phyloP scores from a whole-genome alignment of 495 filamentous ascomycete genomes.

The Annulohypoxylon stygium region DNA sequence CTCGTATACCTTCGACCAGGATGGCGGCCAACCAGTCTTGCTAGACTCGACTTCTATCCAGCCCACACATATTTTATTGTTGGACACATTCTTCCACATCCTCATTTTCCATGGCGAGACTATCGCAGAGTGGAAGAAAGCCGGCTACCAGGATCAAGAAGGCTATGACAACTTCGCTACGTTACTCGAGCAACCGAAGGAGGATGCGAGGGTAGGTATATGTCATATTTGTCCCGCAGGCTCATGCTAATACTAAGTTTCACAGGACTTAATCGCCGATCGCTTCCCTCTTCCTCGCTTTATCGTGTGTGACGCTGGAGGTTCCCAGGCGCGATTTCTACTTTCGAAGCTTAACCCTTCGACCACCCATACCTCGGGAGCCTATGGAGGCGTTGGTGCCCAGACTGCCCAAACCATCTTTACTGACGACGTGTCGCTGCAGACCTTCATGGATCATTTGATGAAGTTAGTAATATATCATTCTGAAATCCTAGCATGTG shows the following conservation, averaged over 20 bases:
- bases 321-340: constrained; percentile 97
- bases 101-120: constrained; percentile 99
- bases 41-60: constrained; percentile 97
- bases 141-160: constrained; percentile 97
- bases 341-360: constrained; percentile 98
- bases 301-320: constrained; percentile 98
- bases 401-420: constrained; percentile 98
- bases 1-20: constrained; percentile 96
- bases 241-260: background rate
- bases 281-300: constrained; percentile 98
- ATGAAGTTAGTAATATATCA: constrained; percentile 85
- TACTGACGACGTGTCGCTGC: constrained; percentile 97
- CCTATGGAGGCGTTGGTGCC: constrained; percentile 85
- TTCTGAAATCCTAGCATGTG: background rate
- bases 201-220: constrained; percentile 87
- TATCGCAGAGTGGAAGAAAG: constrained; percentile 97
- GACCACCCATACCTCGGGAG: constrained; percentile 95
- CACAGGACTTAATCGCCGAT: constrained; percentile 95
- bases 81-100: constrained; percentile 99
- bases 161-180: constrained; percentile 96
- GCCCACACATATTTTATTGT: constrained; percentile 90
- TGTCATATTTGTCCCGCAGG: background rate
- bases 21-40: constrained; percentile 89
- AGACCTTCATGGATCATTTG: constrained; percentile 99
- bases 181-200: constrained; percentile 94